Evolutionary conservation across 2,329 filamentous ascomycete genomes (phyloP), one percentile per base, ranked within the genome.

Genomic region (Iodosphaeria phyllophila): DNA sequence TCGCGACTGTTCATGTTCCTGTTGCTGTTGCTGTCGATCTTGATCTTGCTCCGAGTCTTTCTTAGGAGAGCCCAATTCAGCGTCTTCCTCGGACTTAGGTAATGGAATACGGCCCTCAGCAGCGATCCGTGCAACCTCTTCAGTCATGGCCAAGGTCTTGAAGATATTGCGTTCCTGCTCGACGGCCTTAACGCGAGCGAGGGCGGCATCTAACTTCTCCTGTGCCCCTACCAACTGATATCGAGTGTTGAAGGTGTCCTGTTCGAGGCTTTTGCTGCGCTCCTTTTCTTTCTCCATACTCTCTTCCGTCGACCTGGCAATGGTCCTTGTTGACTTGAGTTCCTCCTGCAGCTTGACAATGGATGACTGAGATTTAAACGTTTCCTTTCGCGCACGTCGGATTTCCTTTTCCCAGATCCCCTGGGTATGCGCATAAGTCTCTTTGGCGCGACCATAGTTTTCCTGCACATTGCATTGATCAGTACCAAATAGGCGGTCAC

Each of bases 141-240:
- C 74, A 37, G 76, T 75, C 48, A 75, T 63, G 16, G 76, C 64
- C 25, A 71, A 69, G 3, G 65, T 71, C 50, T 75, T 78, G 40
- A 78, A 64, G 3, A 74, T 68, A 43, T 82, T 75, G 6, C 74
- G 71, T 47, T 84, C 77, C 40, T 76, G 67, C 41, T 82, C 74
- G 10, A 76, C 57, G 16, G 74, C 50, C 42, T 63, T 68, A 35
- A 77, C 56, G 23, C 59, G 62, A 33, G 74, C 69, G 23, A 64
- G 55, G 11, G 74, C 57, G 31, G 70, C 61, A 13, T 70, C 57
- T 3, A 83, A 54, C 43, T 79, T 68, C 40, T 79, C 71, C 34
- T 77, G 64, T 25, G 71, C 46, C 20, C 64, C 59, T 26, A 70
- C 65, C 28, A 78, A 56, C 36, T 70, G 59, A 40, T 76, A 76